Conservation (phyloP, 345 rosid genomes). For the Corchorus olitorius region DNA sequence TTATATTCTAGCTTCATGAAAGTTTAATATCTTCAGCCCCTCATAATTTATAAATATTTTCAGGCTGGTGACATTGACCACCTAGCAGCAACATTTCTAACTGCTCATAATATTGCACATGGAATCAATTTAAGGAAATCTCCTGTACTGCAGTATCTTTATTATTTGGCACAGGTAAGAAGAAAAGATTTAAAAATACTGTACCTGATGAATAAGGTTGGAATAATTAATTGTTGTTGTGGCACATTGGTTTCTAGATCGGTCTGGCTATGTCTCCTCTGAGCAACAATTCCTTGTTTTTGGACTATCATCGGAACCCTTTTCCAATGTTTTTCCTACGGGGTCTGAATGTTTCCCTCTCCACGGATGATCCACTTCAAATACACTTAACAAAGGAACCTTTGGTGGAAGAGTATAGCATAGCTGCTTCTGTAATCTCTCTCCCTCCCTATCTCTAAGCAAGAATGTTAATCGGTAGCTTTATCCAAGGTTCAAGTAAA, state of each 20-base stretch:
- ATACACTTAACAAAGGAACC: slow-evolving; percentile 98
- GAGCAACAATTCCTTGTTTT: slow-evolving; percentile 96
- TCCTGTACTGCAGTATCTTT: slow-evolving; percentile 99
- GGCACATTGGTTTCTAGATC: slow-evolving; percentile 54
- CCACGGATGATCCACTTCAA: slow-evolving; percentile 98
- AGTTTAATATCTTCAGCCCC: background rate
- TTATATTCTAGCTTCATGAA: background rate
- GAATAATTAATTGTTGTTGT: slow-evolving; percentile 26
- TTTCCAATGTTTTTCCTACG: slow-evolving; percentile 89
- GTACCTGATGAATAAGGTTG: background rate
- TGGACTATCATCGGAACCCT: slow-evolving; percentile 95
- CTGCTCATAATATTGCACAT: slow-evolving; percentile 91
- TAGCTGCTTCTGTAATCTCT: slow-evolving; percentile 90
- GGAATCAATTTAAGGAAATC: slow-evolving; percentile 97
- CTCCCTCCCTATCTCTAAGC: background rate
- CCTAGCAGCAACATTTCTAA: slow-evolving; percentile 97
- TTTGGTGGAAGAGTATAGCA: slow-evolving; percentile 95
- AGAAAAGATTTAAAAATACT: background rate
- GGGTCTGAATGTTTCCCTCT: slow-evolving; percentile 95
- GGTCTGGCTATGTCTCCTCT: slow-evolving; percentile 99
- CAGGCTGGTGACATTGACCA: slow-evolving; percentile 99
- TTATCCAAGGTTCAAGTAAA: background rate
- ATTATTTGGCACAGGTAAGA: slow-evolving; percentile 90
- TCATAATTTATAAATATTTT: slow-evolving; percentile 27
- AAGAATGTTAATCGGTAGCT: background rate